Percentiles rank a stretch among this genome's conserved stretches.
Evolutionary conservation across 148 eudicot genomes (phyloP).

Genomic region (Cornus florida): DNA sequence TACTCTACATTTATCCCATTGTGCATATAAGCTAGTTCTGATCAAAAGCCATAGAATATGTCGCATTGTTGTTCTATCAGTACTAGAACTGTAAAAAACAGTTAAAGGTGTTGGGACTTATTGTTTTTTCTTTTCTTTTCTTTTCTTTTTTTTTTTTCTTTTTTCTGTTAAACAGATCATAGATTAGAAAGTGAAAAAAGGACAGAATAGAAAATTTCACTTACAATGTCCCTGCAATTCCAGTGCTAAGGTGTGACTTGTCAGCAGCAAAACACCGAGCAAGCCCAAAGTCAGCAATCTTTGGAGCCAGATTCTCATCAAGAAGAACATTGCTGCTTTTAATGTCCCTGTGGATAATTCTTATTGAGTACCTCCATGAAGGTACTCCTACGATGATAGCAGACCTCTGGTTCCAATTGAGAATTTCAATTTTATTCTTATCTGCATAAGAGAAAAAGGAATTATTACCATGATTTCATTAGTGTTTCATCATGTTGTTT

Average conservation of each 20-base stretch:
- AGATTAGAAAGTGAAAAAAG: neutral
- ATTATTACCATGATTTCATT: neutral
- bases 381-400: constrained; percentile 52
- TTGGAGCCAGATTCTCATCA: constrained; percentile 55
- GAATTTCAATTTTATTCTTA: constrained; percentile 16
- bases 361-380: constrained; percentile 50
- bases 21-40: too few relatives aligned
- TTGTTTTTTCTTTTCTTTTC: too few relatives aligned
- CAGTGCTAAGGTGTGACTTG: constrained; percentile 63
- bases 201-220: neutral
- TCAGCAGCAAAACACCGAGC: constrained; percentile 65
- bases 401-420: constrained; percentile 43
- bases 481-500: neutral
- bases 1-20: too few relatives aligned
- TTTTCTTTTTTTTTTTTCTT: too few relatives aligned
- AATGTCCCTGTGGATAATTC: constrained; percentile 67
- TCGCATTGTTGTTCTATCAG: too few relatives aligned
- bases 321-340: constrained; percentile 78
- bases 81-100: too few relatives aligned
- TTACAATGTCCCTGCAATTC: constrained; percentile 58
- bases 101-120: too few relatives aligned
- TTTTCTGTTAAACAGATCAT: neutral
- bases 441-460: constrained; percentile 23
- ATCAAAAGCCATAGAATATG: too few relatives aligned
- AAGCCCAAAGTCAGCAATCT: constrained; percentile 85